These are phyloP conservation scores for Pisolithus thermaeus DNA, from an alignment of 1,284 basidiomycete species.

Conservation along the genomic window DNA sequence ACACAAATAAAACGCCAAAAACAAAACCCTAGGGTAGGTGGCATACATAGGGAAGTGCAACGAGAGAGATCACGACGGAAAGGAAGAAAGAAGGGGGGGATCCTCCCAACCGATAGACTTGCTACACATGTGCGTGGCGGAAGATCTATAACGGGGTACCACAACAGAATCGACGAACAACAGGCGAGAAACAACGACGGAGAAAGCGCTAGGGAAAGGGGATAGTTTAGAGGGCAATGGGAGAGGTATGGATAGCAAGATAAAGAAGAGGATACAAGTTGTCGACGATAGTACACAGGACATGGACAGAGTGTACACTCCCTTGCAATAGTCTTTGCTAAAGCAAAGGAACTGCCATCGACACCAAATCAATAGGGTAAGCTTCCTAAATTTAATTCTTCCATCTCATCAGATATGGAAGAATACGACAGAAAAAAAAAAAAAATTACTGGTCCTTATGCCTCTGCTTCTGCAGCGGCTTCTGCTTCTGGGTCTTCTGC, in stretches of 20 bases:
- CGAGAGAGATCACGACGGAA: slow-evolving; percentile 5
- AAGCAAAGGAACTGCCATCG: slow-evolving; percentile 13
- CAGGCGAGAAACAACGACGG: slow-evolving; percentile 15
- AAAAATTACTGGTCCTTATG: slow-evolving; percentile 12
- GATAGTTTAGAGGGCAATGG: slow-evolving; percentile 2
- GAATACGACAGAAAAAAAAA: background rate
- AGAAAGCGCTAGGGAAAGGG: slow-evolving; percentile 10
- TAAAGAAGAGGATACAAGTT: slow-evolving; percentile 20
- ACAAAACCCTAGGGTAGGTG: background rate
- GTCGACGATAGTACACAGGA: slow-evolving; percentile 18
- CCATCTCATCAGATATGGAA: slow-evolving; percentile 1
- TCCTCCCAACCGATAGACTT: slow-evolving; percentile 10
- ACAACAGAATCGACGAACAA: slow-evolving; percentile 24
- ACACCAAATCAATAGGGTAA: slow-evolving; percentile 10
- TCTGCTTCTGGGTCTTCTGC: slow-evolving; percentile 50
- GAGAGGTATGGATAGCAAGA: slow-evolving; percentile 13
- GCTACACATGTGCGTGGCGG: slow-evolving; percentile 6
- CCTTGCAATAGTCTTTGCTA: slow-evolving; percentile 20
- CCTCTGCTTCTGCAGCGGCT: slow-evolving; percentile 38
- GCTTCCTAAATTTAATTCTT: slow-evolving; percentile 19
- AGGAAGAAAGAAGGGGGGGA: slow-evolving; percentile 5
- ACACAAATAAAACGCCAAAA: too few relatives aligned
- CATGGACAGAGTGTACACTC: slow-evolving; percentile 27
- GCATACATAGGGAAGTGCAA: slow-evolving; percentile 8
- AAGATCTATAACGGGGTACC: slow-evolving; percentile 5